Percentiles rank a stretch among this genome's conserved stretches.
Evolutionary conservation across 371 early-diverging fungal species (phyloP).

Genomic region (Mucor irregularis): DNA sequence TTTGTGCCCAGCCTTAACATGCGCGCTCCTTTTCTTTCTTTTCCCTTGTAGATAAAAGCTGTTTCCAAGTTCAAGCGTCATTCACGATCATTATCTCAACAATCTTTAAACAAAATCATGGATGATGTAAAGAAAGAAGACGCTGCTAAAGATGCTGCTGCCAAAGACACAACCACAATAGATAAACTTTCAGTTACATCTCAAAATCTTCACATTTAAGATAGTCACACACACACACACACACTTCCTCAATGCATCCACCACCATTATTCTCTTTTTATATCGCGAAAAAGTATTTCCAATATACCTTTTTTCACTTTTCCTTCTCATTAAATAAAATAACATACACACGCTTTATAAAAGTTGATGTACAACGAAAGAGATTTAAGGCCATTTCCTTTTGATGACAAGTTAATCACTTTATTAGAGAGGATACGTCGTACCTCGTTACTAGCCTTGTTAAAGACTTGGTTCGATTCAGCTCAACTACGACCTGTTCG

Average conservation of each 20-base stretch:
- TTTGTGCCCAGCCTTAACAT: too few relatives aligned
- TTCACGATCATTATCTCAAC: constrained; percentile 50
- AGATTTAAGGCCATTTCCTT: too few relatives aligned
- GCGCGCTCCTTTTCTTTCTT: too few relatives aligned
- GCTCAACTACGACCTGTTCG: constrained; percentile 18
- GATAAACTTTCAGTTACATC: too few relatives aligned
- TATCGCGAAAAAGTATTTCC: too few relatives aligned
- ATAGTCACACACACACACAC: not conserved
- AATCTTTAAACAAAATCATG: constrained; percentile 40
- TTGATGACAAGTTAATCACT: too few relatives aligned
- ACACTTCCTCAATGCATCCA: too few relatives aligned
- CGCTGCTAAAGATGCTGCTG: not conserved
- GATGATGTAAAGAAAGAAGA: constrained; percentile 23
- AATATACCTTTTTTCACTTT: too few relatives aligned
- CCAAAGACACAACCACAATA: not conserved
- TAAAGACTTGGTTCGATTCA: constrained; percentile 6
- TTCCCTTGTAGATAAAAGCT: constrained; percentile 41
- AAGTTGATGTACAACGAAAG: not conserved
- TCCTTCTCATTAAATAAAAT: not conserved
- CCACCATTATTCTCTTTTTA: too few relatives aligned
- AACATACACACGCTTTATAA: too few relatives aligned
- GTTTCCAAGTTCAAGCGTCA: constrained; percentile 55
- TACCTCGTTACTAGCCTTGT: too few relatives aligned
- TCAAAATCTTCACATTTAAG: constrained; percentile 3
- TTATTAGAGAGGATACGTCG: not conserved